Evolutionary conservation across 352 stramenopile genomes (phyloP), one percentile per base, ranked within the genome.

Genomic region (Phytophthora kernoviae): DNA sequence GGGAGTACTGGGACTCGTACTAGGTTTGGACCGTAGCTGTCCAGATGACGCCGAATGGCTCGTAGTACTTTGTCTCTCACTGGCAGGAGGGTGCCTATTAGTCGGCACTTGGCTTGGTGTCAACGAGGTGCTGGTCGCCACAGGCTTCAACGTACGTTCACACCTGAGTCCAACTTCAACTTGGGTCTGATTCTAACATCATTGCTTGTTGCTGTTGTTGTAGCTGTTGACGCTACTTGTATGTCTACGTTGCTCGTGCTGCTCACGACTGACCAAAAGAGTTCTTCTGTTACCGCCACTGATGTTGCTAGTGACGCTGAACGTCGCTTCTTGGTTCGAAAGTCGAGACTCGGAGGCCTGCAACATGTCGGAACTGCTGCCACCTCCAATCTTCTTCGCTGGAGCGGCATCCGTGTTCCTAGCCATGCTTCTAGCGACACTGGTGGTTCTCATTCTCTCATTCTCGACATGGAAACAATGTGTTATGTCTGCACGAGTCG

Each of bases 161-260:
- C 14, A 18, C 33, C 43, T 43, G 37, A 43, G 12, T 43, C 37
- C 37, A 21, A 61, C 34, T 53, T 62, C 59, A 61, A 61, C 58
- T 47, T 55, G 43, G 26, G 52, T 34, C 14, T 49, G 11, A 15
- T 41, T 42, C 50, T 24, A 10, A 18, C 18, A 7, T 33, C n/a
- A 30, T 30, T 30, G 24, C 24, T 30, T 3, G 24, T 30, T 30
- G 32, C 24, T 43, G 12, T 45, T 48, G 37, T 55, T 22, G 27
- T 34, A 86, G 76, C 49, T 67, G 4, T 34, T 68, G 1, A 62
- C 58, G 6, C 65, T 73, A 14, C 52, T 89, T 21, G 45, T 63
- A 24, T 70, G 75, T 56, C 49, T 89, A n/a, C 75, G 79, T 46
- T 89, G 79, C 27, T 81, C 73, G 15, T 89, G 79, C 54, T 89